Conservation (phyloP, 352 stramenopile species). For the Phytophthora citrophthora region DNA sequence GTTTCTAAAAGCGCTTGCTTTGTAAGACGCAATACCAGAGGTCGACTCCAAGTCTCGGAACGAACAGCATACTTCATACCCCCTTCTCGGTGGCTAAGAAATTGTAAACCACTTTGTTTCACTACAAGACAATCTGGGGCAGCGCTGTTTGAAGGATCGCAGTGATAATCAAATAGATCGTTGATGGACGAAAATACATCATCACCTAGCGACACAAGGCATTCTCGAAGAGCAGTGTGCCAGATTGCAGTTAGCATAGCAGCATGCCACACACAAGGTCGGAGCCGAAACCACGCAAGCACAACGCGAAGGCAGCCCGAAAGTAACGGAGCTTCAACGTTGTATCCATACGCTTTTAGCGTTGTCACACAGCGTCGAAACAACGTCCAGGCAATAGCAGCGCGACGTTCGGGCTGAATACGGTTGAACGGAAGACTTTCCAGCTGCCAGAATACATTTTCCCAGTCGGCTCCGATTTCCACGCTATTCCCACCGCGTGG, state of each 20-base stretch:
- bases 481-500: conserved; percentile 31
- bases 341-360: conserved; percentile 38
- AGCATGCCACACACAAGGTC: conserved; percentile 76
- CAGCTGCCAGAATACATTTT: conserved; percentile 52
- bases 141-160: conserved; percentile 32
- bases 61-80: conserved; percentile 39
- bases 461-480: conserved; percentile 36
- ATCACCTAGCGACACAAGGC: conserved; percentile 39
- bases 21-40: conserved; percentile 51
- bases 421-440: conserved; percentile 49
- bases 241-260: conserved; percentile 63
- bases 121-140: conserved; percentile 46
- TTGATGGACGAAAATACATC: conserved; percentile 57
- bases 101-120: conserved; percentile 61
- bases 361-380: conserved; percentile 66
- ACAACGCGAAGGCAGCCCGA: conserved; percentile 53
- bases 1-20: conserved; percentile 67
- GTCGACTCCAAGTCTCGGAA: conserved; percentile 37
- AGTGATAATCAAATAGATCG: conserved; percentile 63
- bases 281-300: conserved; percentile 61
- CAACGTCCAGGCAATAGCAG: conserved; percentile 66
- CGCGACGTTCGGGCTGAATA: conserved; percentile 56
- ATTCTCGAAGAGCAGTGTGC: conserved; percentile 60
- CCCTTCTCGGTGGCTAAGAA: conserved; percentile 50
- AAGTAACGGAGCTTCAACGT: conserved; percentile 58